These are phyloP conservation scores for Phytophthora cactorum DNA, from an alignment of 352 stramenopile species.

Conservation along the genomic window DNA sequence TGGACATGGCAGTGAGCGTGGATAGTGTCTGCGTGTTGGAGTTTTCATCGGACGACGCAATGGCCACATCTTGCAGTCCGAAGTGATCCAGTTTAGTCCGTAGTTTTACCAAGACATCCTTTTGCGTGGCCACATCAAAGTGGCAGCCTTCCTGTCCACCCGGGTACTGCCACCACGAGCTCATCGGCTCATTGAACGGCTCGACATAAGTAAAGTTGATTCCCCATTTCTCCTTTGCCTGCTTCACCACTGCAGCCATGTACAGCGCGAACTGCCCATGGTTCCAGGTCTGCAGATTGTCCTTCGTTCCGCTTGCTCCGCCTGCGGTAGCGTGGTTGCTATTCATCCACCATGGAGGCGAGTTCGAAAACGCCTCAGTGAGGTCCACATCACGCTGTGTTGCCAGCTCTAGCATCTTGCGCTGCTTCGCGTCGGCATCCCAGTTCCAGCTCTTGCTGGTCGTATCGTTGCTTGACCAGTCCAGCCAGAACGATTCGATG, in stretches of 20 bases:
- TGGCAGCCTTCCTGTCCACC: conserved; percentile 57
- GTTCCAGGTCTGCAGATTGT: conserved; percentile 63
- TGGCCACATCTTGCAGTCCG: conserved; percentile 37
- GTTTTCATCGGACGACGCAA: conserved; percentile 65
- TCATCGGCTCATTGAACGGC: conserved; percentile 66
- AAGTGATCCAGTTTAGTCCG: conserved; percentile 43
- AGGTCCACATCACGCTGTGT: conserved; percentile 46
- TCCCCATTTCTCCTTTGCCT: conserved; percentile 51
- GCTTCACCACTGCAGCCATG: conserved; percentile 47
- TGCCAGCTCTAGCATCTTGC: conserved; percentile 47
- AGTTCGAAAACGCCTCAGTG: conserved; percentile 64
- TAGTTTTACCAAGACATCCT: conserved; percentile 47
- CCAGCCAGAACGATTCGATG: conserved; percentile 65
- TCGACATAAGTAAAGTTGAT: conserved; percentile 63
- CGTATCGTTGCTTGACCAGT: conserved; percentile 53
- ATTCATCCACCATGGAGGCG: conserved; percentile 73
- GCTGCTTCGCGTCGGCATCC: conserved; percentile 48
- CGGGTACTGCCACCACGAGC: conserved; percentile 23
- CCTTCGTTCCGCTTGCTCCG: conserved; percentile 38
- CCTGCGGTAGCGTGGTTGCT: conserved; percentile 59
- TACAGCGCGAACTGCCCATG: conserved; percentile 54
- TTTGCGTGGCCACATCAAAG: conserved; percentile 51
- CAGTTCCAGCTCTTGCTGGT: conserved; percentile 58
- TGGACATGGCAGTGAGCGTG: conserved; percentile 42
- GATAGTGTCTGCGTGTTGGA: conserved; percentile 42